Percentiles rank a stretch among this genome's conserved stretches.
phyloP scores from a whole-genome alignment of 2,329 filamentous ascomycete genomes.

The Calonectria naviculata region DNA sequence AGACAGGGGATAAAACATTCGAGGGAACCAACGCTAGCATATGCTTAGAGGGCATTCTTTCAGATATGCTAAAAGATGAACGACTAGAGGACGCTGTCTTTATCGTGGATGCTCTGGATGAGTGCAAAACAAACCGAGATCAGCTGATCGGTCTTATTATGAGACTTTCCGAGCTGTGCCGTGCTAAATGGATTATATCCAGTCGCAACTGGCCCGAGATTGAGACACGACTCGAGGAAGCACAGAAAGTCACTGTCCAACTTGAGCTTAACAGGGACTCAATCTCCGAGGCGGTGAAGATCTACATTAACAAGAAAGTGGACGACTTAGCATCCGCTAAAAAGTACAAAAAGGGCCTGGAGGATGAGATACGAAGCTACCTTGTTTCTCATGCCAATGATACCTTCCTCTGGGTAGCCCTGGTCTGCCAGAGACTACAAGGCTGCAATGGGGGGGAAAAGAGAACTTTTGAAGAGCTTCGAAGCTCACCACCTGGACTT shows the following conservation, averaged over 20 bases:
- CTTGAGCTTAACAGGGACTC: slow-evolving; percentile 51
- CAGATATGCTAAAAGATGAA: neutral
- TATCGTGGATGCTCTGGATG: slow-evolving; percentile 1
- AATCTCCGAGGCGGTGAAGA: slow-evolving; percentile 45
- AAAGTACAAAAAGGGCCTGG: neutral
- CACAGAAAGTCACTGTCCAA: slow-evolving; percentile 27
- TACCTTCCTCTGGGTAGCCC: slow-evolving; percentile 45
- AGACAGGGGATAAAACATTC: neutral
- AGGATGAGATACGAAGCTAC: neutral
- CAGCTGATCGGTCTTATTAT: neutral
- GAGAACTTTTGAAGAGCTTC: slow-evolving; percentile 14
- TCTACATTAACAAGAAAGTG: slow-evolving; percentile 52
- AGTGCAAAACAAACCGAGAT: neutral
- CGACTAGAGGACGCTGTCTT: neutral
- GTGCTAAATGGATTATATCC: slow-evolving; percentile 55
- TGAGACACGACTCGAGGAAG: slow-evolving; percentile 42
- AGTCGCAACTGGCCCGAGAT: slow-evolving; percentile 52
- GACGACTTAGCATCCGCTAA: slow-evolving; percentile 31
- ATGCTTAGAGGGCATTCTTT: neutral
- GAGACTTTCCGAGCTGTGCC: neutral
- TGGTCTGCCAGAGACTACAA: slow-evolving; percentile 32
- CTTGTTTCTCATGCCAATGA: slow-evolving; percentile 30
- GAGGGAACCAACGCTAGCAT: neutral
- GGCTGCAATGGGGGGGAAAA: neutral
- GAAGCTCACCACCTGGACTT: slow-evolving; percentile 46